Conservation (phyloP, 495 filamentous ascomycete genomes). For the Neurospora pannonica region DNA sequence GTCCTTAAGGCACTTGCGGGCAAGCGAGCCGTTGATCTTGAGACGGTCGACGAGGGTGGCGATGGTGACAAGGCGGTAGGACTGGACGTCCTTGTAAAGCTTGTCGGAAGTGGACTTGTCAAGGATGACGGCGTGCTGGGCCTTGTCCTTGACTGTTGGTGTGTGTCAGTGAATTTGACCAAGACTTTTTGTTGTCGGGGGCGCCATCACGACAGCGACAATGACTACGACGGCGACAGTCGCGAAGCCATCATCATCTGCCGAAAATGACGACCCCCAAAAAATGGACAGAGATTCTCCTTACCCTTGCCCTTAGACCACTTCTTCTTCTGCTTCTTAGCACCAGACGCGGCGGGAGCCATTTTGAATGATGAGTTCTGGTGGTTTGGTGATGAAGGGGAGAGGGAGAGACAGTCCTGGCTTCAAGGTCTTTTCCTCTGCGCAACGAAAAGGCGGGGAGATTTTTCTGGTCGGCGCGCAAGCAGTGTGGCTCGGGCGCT, state of each 20-base stretch:
- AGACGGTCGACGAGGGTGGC: slow-evolving; percentile 96
- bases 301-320: slow-evolving; percentile 94
- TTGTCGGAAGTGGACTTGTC: slow-evolving; percentile 75
- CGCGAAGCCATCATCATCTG: slow-evolving; percentile 43
- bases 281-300: slow-evolving; percentile 3
- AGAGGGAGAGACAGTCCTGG: background rate
- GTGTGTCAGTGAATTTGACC: slow-evolving; percentile 1
- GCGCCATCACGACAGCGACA: background rate
- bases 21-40: slow-evolving; percentile 99
- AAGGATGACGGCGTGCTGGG: slow-evolving; percentile 84
- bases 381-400: slow-evolving; percentile 29
- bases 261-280: background rate
- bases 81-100: slow-evolving; percentile 98
- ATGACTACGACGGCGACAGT: background rate
- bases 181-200: background rate
- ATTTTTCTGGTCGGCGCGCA: slow-evolving; percentile 16
- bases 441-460: slow-evolving; percentile 30
- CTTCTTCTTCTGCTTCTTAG: slow-evolving; percentile 99
- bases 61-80: slow-evolving; percentile 98
- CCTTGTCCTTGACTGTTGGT: slow-evolving; percentile 96
- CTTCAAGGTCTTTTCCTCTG: slow-evolving; percentile 23
- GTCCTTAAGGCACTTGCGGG: slow-evolving; percentile 79
- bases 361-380: slow-evolving; percentile 35
- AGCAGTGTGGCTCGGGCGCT: slow-evolving; percentile 4
- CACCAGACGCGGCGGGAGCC: slow-evolving; percentile 76